Base-by-base conservation (phyloP, 805 yeast species). In the Spathaspora girioi region DNA sequence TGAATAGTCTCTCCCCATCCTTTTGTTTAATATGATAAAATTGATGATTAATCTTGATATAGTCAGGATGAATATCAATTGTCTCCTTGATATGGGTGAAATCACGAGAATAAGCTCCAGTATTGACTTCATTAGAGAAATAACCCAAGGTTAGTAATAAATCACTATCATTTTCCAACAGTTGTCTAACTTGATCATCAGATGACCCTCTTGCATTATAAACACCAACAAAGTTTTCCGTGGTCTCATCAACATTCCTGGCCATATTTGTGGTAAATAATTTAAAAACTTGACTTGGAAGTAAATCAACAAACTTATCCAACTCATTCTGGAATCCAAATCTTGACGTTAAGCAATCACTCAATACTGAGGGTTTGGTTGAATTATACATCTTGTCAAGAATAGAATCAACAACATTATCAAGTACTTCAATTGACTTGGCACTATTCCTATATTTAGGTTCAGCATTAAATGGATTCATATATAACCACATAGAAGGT, bases 161-260 rank as follows among this genome's bases (percentile, higher is more conserved):
- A 64, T 93, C 97, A 14, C 89, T 76, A 3, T 74, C 53, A 47
- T 79, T 75, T 49, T 69, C 72, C 40, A 68, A 53, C 40, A 60
- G 53, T 7, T 59, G 52, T 19, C 41, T 50, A 9, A 67, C 60
- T 27, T 50, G 52, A 2, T 53, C 35, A 11, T 59, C 48, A 0
- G 68, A 50, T 78, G 80, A 55, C 8, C 58, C 60, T 72, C 78
- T 45, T 32, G 96, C 97, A 56, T 77, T 81, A 64, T 86, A 92
- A 38, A 80, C 82, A 38, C 96, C 97, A 54, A 83, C 76, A 62
- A 79, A 91, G 45, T 78, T 73, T 7, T 78, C 71, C 53, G 77
- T 71, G n/a, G 81, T 67, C 69, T 91, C 97, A 67, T 91, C 84
- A 41, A 91, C 67, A 8, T 89, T 84, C 65, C 90, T 86, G 14